Conservation (phyloP, 2,329 filamentous ascomycete genomes). For the Stemphylium beticola region DNA sequence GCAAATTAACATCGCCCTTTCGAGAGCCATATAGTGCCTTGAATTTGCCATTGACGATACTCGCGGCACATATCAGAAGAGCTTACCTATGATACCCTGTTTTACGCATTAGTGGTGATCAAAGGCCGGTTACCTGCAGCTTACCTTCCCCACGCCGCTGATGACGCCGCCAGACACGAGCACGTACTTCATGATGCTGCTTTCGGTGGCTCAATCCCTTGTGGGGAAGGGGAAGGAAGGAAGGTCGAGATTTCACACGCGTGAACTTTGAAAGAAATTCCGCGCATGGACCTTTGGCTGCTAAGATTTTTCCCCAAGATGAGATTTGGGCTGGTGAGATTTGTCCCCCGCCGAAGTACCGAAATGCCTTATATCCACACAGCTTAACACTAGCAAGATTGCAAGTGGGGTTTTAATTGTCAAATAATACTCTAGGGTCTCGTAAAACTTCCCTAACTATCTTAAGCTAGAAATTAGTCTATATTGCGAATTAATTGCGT, state of each 20-base stretch:
- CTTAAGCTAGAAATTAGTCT: neutral
- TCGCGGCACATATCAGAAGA: conserved; percentile 2
- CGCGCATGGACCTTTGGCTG: conserved; percentile 15
- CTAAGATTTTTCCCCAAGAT: neutral
- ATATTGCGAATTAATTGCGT: neutral
- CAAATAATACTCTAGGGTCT: neutral
- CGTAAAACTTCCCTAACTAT: neutral
- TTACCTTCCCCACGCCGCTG: conserved; percentile 55
- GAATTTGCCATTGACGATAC: neutral
- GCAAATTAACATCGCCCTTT: neutral
- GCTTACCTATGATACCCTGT: conserved; percentile 70
- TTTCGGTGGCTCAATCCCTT: conserved; percentile 48
- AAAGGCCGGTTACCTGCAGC: conserved; percentile 32
- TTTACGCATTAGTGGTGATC: conserved; percentile 30
- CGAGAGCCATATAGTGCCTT: neutral
- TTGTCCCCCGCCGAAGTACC: neutral
- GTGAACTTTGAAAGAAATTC: conserved; percentile 38
- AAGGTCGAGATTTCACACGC: conserved; percentile 27
- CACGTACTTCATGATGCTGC: conserved; percentile 76
- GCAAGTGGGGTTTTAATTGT: neutral
- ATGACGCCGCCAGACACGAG: conserved; percentile 73
- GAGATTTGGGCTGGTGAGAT: neutral
- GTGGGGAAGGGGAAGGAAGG: conserved; percentile 52
- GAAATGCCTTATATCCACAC: neutral
- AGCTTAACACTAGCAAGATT: neutral